Evolutionary conservation across 768 basidiomycete species (phyloP).

Genomic region (Tylopilus balloui): DNA sequence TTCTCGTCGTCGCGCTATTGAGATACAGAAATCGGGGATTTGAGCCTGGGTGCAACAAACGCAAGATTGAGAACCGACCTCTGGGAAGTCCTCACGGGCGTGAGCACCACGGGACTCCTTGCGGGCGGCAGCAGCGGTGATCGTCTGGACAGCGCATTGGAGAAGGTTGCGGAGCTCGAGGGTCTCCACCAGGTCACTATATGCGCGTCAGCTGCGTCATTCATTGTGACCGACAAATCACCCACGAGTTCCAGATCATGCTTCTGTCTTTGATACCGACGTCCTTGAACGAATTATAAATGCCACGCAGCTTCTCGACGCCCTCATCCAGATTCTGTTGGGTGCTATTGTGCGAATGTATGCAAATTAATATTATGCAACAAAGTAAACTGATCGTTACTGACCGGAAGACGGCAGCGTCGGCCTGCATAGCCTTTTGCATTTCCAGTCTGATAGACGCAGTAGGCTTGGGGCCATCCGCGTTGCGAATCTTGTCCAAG

Average conservation of each 20-base stretch:
- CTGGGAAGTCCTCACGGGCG: slow-evolving; percentile 97
- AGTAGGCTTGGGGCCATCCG: slow-evolving; percentile 80
- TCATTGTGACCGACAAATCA: slow-evolving; percentile 3
- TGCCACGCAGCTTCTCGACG: slow-evolving; percentile 76
- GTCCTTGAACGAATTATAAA: slow-evolving; percentile 85
- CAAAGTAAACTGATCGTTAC: slow-evolving; percentile 6
- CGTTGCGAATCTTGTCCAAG: slow-evolving; percentile 82
- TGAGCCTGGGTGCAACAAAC: background rate
- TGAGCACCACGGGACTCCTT: slow-evolving; percentile 99
- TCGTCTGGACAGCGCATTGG: slow-evolving; percentile 94
- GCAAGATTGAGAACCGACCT: slow-evolving; percentile 44
- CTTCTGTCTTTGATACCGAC: slow-evolving; percentile 97
- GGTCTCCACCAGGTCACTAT: slow-evolving; percentile 92
- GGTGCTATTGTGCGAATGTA: slow-evolving; percentile 47
- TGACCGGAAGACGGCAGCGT: slow-evolving; percentile 95
- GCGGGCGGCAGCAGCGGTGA: slow-evolving; percentile 86
- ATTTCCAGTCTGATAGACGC: slow-evolving; percentile 89
- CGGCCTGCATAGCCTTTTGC: slow-evolving; percentile 99
- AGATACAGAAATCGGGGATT: slow-evolving; percentile 1
- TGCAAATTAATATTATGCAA: slow-evolving; percentile 1
- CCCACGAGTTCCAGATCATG: slow-evolving; percentile 99
- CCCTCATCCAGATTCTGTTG: slow-evolving; percentile 89
- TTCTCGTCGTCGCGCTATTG: slow-evolving; percentile 83
- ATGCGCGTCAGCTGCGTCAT: slow-evolving; percentile 7
- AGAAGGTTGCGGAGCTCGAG: slow-evolving; percentile 94